These are phyloP conservation scores for Talaromyces borbonicus DNA, from an alignment of 495 filamentous ascomycete species.

Conservation along the genomic window DNA sequence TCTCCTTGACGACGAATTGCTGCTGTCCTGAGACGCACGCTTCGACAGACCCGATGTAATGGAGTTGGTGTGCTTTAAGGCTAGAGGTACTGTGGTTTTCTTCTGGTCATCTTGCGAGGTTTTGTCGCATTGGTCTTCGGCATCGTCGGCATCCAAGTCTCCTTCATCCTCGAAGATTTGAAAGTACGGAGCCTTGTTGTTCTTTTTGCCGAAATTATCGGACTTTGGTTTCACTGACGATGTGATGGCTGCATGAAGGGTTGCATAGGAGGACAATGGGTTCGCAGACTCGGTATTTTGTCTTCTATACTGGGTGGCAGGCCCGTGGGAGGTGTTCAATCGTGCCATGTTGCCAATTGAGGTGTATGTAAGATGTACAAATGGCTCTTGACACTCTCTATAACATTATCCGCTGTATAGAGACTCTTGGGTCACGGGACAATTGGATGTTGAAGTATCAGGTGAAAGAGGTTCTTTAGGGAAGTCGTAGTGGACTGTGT, in stretches of 20 bases:
- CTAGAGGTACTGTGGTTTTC: background rate
- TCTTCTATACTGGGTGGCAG: background rate
- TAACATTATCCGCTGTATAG: no score
- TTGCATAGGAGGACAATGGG: background rate
- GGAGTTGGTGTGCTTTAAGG: conserved; percentile 3
- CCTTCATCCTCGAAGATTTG: conserved; percentile 6
- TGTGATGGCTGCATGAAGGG: background rate
- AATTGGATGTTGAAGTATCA: no score
- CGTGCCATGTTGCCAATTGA: background rate
- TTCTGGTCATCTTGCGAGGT: background rate
- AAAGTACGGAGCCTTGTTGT: background rate
- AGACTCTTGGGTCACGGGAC: no score
- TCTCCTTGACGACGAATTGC: background rate
- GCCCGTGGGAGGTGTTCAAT: conserved; percentile 3
- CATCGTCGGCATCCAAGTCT: background rate
- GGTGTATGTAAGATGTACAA: no score
- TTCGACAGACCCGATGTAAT: conserved; percentile 4
- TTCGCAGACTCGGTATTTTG: background rate
- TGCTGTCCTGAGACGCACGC: conserved; percentile 5
- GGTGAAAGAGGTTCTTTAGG: no score
- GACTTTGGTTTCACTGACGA: conserved; percentile 1
- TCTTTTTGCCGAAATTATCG: background rate
- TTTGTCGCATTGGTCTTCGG: background rate
- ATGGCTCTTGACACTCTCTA: no score
- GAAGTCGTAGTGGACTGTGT: no score